Base-by-base conservation (phyloP, 495 filamentous ascomycete species). In the Talaromyces trachyspermus region DNA sequence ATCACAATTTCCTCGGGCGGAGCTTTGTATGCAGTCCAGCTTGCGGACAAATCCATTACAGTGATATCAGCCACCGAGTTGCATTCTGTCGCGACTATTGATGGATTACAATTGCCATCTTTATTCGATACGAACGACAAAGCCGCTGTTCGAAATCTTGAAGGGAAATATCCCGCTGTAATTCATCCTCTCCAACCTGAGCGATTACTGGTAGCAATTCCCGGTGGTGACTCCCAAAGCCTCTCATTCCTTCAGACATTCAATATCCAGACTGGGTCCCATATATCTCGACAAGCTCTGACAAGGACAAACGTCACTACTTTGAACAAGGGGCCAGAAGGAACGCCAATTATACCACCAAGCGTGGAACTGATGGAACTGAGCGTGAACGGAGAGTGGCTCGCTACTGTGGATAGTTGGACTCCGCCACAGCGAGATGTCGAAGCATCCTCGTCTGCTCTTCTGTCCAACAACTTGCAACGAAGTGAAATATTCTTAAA, bases 361-460 rank as follows among this genome's bases (percentile, higher is more conserved):
- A 79, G 83, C 50, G 74, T 94, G 37, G 82, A 74, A 10, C 76
- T 81, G 40, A 64, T 99, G 46, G 72, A 78, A 43, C 75, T 90
- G 49, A 86, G 85, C 18, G 60, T 72, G 20, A 83, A 96, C 59
- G 91, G 89, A 1, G 76, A 81, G 52, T 99, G 92, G 92, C 74
- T 99, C 51, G 89, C 86, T 27, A 95, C 87, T 0, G 76, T 94
- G 3, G 94, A 99, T 56, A 82, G 85, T 48, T 99, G 92, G 92
- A 75, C 70, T 41, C 89, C 89, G 15, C 79, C 82, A 15, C 63
- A 65, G 23, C 69, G 72, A 46, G 87, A 91, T 54, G 42, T 84
- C n/a, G 66, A 71, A 32, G 64, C 69, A 57, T 83, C 85, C 49
- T 96, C 91, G 92, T 74, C 70, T 33, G 89, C 89, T 15, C 78